These are phyloP conservation scores for Dryas alaskensis DNA, from an alignment of 306 rosid genomes.

Conservation along the genomic window DNA sequence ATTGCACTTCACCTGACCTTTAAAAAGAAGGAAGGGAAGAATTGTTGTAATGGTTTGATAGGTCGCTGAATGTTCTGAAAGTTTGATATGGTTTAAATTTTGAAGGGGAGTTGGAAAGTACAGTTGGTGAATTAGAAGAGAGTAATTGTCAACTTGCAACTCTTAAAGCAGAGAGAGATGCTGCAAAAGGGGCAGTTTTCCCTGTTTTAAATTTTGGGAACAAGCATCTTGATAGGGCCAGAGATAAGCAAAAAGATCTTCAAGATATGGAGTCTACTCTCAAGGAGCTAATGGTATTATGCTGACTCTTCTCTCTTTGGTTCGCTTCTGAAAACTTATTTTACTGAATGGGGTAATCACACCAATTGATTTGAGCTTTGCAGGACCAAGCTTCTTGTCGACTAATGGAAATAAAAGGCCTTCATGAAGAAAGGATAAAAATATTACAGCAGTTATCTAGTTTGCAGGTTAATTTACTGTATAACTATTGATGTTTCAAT, in stretches of 20 bases:
- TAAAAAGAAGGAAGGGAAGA: neutral
- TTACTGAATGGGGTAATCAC: neutral
- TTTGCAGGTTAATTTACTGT: constrained; percentile 62
- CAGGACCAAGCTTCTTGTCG: constrained; percentile 72
- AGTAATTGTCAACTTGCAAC: constrained; percentile 61
- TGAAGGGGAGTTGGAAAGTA: constrained; percentile 69
- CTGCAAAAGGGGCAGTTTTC: constrained; percentile 66
- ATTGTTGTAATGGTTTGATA: neutral
- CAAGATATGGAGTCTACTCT: constrained; percentile 81
- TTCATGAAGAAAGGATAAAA: constrained; percentile 77
- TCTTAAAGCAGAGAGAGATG: constrained; percentile 70
- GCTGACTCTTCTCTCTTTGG: constrained; percentile 5
- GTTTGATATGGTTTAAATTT: constrained; percentile 35
- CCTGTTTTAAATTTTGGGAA: constrained; percentile 65
- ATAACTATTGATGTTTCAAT: neutral
- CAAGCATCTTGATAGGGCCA: constrained; percentile 60
- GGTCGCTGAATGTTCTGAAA: constrained; percentile 12
- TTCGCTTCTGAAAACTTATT: constrained; percentile 11
- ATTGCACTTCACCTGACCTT: neutral
- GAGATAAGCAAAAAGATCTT: constrained; percentile 82
- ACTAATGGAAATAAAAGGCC: constrained; percentile 56
- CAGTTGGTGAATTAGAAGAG: constrained; percentile 64
- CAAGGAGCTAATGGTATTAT: constrained; percentile 70
- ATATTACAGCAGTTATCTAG: constrained; percentile 67
- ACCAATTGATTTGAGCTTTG: constrained; percentile 32